Conservation (phyloP, 192 early-diverging fungal genomes). For the Linnemannia schmuckeri region DNA sequence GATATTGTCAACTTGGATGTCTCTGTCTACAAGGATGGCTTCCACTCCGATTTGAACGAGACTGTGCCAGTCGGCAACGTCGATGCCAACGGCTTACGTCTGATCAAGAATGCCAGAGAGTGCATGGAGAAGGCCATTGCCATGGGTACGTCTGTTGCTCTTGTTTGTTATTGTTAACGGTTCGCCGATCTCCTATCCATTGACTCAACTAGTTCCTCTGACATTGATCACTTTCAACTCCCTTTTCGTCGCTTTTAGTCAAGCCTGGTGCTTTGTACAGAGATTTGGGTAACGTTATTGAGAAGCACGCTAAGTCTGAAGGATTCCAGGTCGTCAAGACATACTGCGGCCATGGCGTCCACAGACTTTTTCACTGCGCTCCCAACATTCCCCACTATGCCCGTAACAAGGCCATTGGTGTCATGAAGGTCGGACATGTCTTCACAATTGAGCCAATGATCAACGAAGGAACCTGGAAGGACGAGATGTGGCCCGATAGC, state of each 20-base stretch:
- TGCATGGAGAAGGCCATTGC: constrained; percentile 95
- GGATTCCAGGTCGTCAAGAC: constrained; percentile 94
- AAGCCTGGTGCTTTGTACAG: constrained; percentile 94
- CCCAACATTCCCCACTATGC: constrained; percentile 97
- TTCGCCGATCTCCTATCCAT: background rate
- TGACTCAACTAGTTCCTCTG: background rate
- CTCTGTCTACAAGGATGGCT: constrained; percentile 88
- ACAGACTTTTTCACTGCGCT: constrained; percentile 87
- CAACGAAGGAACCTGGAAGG: constrained; percentile 82
- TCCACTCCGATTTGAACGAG: constrained; percentile 96
- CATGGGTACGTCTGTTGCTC: constrained; percentile 66
- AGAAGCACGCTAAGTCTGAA: constrained; percentile 84
- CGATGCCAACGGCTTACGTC: constrained; percentile 75
- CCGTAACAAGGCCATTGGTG: constrained; percentile 92
- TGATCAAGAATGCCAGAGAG: constrained; percentile 86
- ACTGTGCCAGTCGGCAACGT: constrained; percentile 94
- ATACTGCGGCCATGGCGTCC: constrained; percentile 95
- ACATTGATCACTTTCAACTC: background rate
- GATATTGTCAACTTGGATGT: constrained; percentile 98
- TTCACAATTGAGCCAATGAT: constrained; percentile 99
- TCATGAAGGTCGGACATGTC: constrained; percentile 94
- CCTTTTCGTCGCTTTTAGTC: constrained; percentile 59
- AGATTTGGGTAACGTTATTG: constrained; percentile 92
- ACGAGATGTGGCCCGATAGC: constrained; percentile 80
- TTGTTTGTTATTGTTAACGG: background rate